These are phyloP conservation scores for Daldinia decipiens DNA, from an alignment of 495 filamentous ascomycete species.

Conservation along the genomic window DNA sequence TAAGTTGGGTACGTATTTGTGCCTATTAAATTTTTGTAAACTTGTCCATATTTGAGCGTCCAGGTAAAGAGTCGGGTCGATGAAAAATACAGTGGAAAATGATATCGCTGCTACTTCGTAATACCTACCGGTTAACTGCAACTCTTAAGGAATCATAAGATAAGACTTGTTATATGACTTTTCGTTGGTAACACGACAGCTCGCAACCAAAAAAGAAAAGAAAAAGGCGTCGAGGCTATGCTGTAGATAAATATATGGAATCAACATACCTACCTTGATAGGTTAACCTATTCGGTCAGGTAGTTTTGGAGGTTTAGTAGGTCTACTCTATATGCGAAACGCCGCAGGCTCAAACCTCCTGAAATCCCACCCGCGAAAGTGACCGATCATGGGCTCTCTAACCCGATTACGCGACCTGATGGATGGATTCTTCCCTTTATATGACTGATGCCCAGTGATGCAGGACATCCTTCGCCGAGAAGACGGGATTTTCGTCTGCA, in stretches of 20 bases:
- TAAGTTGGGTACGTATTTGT: neutral
- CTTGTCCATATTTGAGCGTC: neutral
- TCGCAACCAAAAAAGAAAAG: neutral
- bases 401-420: conserved; percentile 21
- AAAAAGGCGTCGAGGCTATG: conserved; percentile 13
- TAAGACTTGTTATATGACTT: neutral
- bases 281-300: conserved; percentile 27
- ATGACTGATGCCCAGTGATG: conserved; percentile 21
- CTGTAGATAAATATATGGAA: conserved; percentile 1
- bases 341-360: conserved; percentile 31
- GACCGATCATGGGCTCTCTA: conserved; percentile 33
- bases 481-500: conserved; percentile 31
- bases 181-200: neutral
- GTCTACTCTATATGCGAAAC: conserved; percentile 34
- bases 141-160: neutral
- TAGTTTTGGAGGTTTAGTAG: conserved; percentile 9
- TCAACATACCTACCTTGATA: neutral
- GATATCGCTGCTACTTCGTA: neutral
- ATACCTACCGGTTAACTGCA: neutral
- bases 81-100: neutral
- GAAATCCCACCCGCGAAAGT: conserved; percentile 31
- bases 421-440: conserved; percentile 17
- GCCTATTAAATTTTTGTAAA: neutral
- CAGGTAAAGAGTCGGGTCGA: neutral
- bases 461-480: conserved; percentile 9